Conservation (phyloP, 768 basidiomycete species). For the Imleria badia region DNA sequence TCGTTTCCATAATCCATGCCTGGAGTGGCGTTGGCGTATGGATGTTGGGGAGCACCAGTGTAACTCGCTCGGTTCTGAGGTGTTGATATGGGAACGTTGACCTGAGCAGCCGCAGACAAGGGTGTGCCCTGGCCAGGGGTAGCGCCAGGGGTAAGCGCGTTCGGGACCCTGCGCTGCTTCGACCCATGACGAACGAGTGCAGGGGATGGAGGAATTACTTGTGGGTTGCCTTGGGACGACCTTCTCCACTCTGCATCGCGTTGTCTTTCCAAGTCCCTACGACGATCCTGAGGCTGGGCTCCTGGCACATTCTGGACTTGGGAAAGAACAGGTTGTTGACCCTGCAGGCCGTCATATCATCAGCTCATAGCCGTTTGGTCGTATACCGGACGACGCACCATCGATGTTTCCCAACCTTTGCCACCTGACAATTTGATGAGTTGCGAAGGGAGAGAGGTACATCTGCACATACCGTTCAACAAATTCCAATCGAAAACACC, state of each 20-base stretch:
- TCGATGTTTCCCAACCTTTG: conserved; percentile 89
- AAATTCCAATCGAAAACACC: conserved; percentile 96
- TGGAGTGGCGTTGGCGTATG: conserved; percentile 63
- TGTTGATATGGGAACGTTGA: conserved; percentile 65
- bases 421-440: conserved; percentile 52
- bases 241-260: conserved; percentile 66
- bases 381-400: conserved; percentile 47
- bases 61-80: conserved; percentile 48
- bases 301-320: conserved; percentile 59
- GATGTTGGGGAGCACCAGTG: conserved; percentile 51
- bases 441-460: neutral
- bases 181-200: conserved; percentile 77
- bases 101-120: conserved; percentile 72
- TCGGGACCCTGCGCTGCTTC: conserved; percentile 65
- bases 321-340: conserved; percentile 62
- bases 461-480: conserved; percentile 61
- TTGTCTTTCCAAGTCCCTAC: conserved; percentile 50
- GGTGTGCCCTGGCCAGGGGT: conserved; percentile 62
- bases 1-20: conserved; percentile 64
- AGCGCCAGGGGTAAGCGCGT: conserved; percentile 55
- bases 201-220: conserved; percentile 69
- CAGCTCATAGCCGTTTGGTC: conserved; percentile 1
- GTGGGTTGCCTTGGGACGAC: conserved; percentile 53
- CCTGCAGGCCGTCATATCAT: conserved; percentile 34
- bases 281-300: conserved; percentile 54